Conservation (phyloP, 1,139 yeast genomes). For the Suhomyces taliae region DNA sequence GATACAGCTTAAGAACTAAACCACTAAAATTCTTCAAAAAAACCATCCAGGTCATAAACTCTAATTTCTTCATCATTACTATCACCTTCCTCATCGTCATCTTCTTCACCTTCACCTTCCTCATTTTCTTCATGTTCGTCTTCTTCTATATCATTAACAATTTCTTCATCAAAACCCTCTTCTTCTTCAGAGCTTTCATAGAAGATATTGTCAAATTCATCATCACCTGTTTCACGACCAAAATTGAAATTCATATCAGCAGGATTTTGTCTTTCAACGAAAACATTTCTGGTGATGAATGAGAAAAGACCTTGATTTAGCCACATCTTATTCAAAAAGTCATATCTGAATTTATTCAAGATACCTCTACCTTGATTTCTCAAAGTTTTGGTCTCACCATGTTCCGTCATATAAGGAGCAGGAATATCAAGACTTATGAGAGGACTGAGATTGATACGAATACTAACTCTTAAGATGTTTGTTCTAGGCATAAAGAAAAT, state of each 20-base stretch:
- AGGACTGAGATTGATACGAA: conserved; percentile 23
- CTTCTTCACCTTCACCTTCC: conserved; percentile 1
- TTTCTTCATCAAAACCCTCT: conserved; percentile 4
- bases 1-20: too few relatives aligned
- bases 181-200: conserved; percentile 5
- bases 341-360: conserved; percentile 52
- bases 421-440: conserved; percentile 37
- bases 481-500: conserved; percentile 46
- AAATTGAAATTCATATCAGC: conserved; percentile 6
- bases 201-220: background rate
- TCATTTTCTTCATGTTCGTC: conserved; percentile 1
- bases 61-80: background rate
- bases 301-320: conserved; percentile 51
- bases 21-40: too few relatives aligned
- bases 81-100: background rate
- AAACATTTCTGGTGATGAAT: conserved; percentile 34
- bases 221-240: conserved; percentile 8
- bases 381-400: conserved; percentile 67
- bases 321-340: conserved; percentile 59
- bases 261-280: conserved; percentile 22
- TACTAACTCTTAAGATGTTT: conserved; percentile 37
- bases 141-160: conserved; percentile 2
- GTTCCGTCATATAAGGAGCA: conserved; percentile 70
- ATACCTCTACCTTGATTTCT: conserved; percentile 57
- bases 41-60: background rate